Conservation (phyloP, 768 basidiomycete genomes). For the Tubosaeta sp. region DNA sequence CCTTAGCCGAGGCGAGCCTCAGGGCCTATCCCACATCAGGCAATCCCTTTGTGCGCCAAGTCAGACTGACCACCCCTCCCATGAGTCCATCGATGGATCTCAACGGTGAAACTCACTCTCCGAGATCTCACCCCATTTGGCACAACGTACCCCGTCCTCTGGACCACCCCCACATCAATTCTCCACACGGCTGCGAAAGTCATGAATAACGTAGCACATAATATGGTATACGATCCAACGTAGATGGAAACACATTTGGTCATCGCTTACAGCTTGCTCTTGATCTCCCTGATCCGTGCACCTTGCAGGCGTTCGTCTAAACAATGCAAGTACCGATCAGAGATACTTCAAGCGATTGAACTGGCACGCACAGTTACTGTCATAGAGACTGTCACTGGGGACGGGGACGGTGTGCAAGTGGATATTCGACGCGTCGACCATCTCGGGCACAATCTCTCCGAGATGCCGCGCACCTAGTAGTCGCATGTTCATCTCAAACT, state of each 20-base stretch:
- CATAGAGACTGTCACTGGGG: slow-evolving; percentile 71
- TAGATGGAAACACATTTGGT: background rate
- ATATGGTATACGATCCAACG: background rate
- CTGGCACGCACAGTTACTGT: slow-evolving; percentile 67
- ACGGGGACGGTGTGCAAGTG: slow-evolving; percentile 60
- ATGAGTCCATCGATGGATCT: background rate
- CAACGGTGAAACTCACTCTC: background rate
- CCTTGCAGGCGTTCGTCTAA: slow-evolving; percentile 43
- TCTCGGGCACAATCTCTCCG: slow-evolving; percentile 74
- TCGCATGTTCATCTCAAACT: slow-evolving; percentile 98
- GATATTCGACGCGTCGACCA: slow-evolving; percentile 84
- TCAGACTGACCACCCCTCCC: background rate
- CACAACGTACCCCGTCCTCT: background rate
- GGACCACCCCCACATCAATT: background rate
- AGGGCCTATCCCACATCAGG: background rate
- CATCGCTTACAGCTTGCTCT: slow-evolving; percentile 34
- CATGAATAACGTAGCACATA: slow-evolving; percentile 1
- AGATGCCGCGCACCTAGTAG: slow-evolving; percentile 81
- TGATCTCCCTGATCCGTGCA: slow-evolving; percentile 38
- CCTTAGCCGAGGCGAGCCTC: background rate
- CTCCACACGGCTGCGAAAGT: background rate
- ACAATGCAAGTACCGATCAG: slow-evolving; percentile 6
- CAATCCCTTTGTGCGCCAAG: slow-evolving; percentile 15
- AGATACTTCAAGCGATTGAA: background rate
- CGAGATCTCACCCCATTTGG: background rate